These are phyloP conservation scores for Phoma sp. DNA, from an alignment of 2,329 filamentous ascomycete genomes.

Conservation along the genomic window DNA sequence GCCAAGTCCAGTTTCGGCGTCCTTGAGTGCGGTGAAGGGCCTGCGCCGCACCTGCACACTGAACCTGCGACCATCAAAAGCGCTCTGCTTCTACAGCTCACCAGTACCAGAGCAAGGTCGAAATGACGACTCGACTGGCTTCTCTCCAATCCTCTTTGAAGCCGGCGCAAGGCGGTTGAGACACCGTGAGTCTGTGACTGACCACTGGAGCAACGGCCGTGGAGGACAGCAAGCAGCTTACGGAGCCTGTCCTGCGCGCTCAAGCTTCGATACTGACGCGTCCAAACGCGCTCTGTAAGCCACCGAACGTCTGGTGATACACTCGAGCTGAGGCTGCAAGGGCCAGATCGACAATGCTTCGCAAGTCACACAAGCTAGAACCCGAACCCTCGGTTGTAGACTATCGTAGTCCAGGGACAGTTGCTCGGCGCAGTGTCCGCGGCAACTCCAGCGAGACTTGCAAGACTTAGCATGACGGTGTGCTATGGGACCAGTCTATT, in stretches of 20 bases:
- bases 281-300: not conserved
- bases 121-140: too few species aligned
- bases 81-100: too few species aligned
- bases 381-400: not conserved
- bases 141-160: too few species aligned
- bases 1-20: not conserved
- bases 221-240: not conserved
- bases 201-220: not conserved
- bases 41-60: not conserved
- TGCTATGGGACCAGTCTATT: too few species aligned
- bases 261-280: not conserved
- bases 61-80: not conserved
- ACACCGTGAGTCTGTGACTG: not conserved
- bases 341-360: not conserved
- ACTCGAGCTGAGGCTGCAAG: slow-evolving; percentile 5
- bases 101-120: too few species aligned
- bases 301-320: not conserved
- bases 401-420: not conserved
- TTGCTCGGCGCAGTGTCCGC: not conserved
- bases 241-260: not conserved
- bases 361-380: not conserved
- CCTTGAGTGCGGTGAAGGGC: not conserved
- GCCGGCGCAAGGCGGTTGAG: too few species aligned
- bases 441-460: too few species aligned
- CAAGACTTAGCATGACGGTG: too few species aligned